Evolutionary conservation across 768 basidiomycete genomes (phyloP).

Genomic region (Kwoniella newhampshirensis): DNA sequence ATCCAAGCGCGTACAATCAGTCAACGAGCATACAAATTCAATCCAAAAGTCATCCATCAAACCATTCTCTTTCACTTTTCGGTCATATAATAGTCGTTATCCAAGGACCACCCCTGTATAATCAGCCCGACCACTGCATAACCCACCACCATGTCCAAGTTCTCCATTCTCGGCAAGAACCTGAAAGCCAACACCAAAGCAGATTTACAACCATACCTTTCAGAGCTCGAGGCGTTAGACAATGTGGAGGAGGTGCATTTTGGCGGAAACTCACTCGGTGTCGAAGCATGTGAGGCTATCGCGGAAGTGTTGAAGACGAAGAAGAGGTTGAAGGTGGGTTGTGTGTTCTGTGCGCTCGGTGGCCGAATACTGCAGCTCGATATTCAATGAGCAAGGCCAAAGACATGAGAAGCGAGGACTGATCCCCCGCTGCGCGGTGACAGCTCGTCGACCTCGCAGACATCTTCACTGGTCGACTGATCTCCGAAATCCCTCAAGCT

Average conservation of each 20-base stretch:
- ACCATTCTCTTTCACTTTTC: no score
- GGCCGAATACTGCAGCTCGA: background rate
- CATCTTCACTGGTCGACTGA: constrained; percentile 95
- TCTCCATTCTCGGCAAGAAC: constrained; percentile 65
- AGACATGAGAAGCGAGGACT: background rate
- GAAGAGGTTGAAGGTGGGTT: constrained; percentile 66
- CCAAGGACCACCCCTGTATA: no score
- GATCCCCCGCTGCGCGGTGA: constrained; percentile 1
- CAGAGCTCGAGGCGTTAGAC: constrained; percentile 55
- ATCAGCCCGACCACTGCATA: no score
- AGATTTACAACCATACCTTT: constrained; percentile 73
- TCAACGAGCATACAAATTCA: background rate
- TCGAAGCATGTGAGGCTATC: constrained; percentile 81
- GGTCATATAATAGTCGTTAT: background rate
- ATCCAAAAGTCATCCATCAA: background rate
- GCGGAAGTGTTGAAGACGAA: constrained; percentile 74
- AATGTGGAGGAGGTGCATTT: constrained; percentile 86
- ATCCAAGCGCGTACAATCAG: background rate
- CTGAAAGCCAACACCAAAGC: constrained; percentile 75
- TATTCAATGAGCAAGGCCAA: background rate
- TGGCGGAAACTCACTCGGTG: constrained; percentile 89
- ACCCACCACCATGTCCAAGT: constrained; percentile 37
- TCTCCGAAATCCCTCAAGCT: constrained; percentile 88
- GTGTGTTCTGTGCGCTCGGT: background rate
- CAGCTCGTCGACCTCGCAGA: constrained; percentile 94